phyloP scores from a whole-genome alignment of 1,284 basidiomycete genomes.

The Malassezia yamatoensis region DNA sequence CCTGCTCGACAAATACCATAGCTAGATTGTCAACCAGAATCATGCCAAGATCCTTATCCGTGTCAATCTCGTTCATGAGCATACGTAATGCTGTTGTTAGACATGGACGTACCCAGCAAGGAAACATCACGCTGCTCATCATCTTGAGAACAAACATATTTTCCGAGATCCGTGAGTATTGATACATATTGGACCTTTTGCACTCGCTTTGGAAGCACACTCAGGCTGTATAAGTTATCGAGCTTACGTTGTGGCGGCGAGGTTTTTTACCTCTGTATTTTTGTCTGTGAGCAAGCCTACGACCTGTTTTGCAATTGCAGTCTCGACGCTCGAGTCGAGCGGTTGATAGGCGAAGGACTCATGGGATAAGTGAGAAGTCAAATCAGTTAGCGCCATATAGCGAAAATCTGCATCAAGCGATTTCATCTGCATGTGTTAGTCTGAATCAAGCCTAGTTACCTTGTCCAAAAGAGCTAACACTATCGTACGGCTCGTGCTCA shows the following conservation, averaged over 20 bases:
- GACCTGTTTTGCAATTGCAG: conserved; percentile 67
- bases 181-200: conserved; percentile 69
- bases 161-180: conserved; percentile 75
- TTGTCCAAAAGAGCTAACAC: conserved; percentile 35
- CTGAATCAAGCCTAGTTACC: conserved; percentile 4
- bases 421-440: conserved; percentile 24
- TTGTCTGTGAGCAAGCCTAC: conserved; percentile 76
- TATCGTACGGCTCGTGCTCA: conserved; percentile 1
- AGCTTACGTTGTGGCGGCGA: conserved; percentile 79
- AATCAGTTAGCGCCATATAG: conserved; percentile 42
- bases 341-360: conserved; percentile 25
- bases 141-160: conserved; percentile 70
- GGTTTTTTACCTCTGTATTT: conserved; percentile 96
- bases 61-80: background rate
- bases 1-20: conserved; percentile 54
- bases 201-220: conserved; percentile 74
- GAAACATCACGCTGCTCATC: conserved; percentile 88
- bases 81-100: conserved; percentile 2
- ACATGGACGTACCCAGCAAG: conserved; percentile 57
- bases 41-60: background rate
- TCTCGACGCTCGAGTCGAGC: conserved; percentile 53
- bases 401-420: conserved; percentile 42
- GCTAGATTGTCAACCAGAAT: conserved; percentile 1
- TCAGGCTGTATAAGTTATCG: conserved; percentile 55
- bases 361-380: conserved; percentile 23